Evolutionary conservation across 305 asterid genomes (phyloP).

Genomic region (Petunia hybrid): DNA sequence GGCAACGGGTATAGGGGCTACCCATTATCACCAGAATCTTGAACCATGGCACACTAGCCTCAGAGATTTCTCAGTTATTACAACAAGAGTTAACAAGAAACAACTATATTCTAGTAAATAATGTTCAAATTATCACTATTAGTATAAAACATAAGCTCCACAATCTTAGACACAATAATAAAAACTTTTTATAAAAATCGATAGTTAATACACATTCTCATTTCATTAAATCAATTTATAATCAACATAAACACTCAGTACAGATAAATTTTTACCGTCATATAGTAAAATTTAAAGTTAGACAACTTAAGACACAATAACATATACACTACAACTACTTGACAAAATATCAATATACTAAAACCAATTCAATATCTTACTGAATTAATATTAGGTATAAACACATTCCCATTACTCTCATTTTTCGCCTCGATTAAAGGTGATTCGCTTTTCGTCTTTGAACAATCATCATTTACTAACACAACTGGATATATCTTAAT

Average conservation of each 20-base stretch:
- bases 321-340: too few species aligned
- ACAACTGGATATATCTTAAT: slow-evolving; percentile 31
- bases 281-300: neutral
- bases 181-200: too few species aligned
- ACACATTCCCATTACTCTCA: slow-evolving; percentile 18
- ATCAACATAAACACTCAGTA: too few species aligned
- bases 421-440: neutral
- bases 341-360: neutral
- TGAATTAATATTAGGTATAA: slow-evolving; percentile 41
- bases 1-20: too few species aligned
- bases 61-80: too few species aligned
- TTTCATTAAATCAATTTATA: too few species aligned
- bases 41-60: too few species aligned
- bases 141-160: too few species aligned
- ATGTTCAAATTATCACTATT: neutral
- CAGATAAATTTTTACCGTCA: neutral
- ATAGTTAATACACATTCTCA: too few species aligned
- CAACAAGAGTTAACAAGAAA: neutral
- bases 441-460: neutral
- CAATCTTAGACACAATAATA: too few species aligned
- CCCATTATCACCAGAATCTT: too few species aligned
- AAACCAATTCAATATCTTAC: slow-evolving; percentile 37
- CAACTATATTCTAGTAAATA: neutral
- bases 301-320: neutral
- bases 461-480: slow-evolving; percentile 26